Evolutionary conservation across 1,284 basidiomycete species (phyloP), one percentile per base, ranked within the genome.

Genomic region (Fistulina hepatica): DNA sequence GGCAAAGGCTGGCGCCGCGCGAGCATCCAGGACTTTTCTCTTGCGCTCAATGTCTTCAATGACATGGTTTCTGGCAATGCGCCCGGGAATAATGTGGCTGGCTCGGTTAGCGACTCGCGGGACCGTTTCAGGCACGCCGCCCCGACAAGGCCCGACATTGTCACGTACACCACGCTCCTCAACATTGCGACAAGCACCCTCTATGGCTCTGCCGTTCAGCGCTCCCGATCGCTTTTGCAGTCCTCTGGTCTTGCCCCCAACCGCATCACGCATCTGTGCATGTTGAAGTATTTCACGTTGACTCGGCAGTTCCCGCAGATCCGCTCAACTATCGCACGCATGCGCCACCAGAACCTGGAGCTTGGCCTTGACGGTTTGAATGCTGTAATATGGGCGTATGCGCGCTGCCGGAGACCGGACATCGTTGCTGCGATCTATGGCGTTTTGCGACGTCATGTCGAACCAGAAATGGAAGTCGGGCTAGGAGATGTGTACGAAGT

Each of bases 91-190:
- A 53, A 59, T 15, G 57, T 61, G 34, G 48, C 56, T 36, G 33
- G 42, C 7, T 41, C 42, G 11, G n/a, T n/a, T n/a, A n/a, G n/a
- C n/a, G n/a, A n/a, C n/a, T n/a, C n/a, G n/a, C n/a, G n/a, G n/a
- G 44, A 45, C 6, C 46, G 42, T 33, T 21, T 30, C 22, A 24
- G 28, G 38, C 17, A 15, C 32, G 6, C 30, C 31, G 28, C 28
- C 10, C 28, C 28, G 15, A 31, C 28, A 8, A 9, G 13, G 28
- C 80, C 82, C 24, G 73, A 85, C 48, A 69, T 80, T 40, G 58
- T 67, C 49, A 81, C 83, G 12, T 75, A 77, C 51, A 80, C 74
- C 30, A 76, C 72, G 2, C 61, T 88, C 34, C 58, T 88, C 42
- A 60, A 64, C 39, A 68, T 78, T 36, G 83, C 83, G 2, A 62